These are phyloP conservation scores for Tolypocladium tropicale DNA, from an alignment of 2,329 filamentous ascomycete species.

Conservation along the genomic window DNA sequence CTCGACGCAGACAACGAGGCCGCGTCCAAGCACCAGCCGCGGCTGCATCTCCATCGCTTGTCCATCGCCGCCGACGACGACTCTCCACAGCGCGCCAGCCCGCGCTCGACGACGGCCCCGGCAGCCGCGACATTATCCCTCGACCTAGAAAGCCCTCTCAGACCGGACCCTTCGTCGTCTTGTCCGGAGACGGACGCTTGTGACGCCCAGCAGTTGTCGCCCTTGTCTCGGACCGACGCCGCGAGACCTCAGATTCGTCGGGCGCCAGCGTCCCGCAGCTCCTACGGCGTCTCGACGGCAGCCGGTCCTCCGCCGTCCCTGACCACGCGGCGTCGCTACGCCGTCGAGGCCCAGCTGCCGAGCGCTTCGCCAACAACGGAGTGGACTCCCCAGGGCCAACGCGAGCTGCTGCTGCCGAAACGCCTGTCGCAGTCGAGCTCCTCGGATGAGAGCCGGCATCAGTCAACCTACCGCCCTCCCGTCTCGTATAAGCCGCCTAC, in stretches of 20 bases:
- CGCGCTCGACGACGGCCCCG: not conserved
- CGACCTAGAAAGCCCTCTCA: not conserved
- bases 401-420: constrained; percentile 37
- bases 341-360: constrained; percentile 15
- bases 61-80: not conserved
- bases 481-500: constrained; percentile 38
- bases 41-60: not conserved
- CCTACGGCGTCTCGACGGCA: constrained; percentile 21
- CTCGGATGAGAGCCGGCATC: constrained; percentile 37
- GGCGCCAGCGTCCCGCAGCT: constrained; percentile 26
- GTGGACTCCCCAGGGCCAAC: constrained; percentile 26
- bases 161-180: constrained; percentile 7
- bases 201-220: constrained; percentile 11
- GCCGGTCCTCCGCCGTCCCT: constrained; percentile 19
- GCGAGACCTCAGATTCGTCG: constrained; percentile 25
- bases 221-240: constrained; percentile 14
- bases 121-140: constrained; percentile 1
- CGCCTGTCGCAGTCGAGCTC: constrained; percentile 24
- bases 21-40: not conserved
- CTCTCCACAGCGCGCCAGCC: not conserved
- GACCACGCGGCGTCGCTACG: constrained; percentile 21
- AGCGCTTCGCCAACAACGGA: constrained; percentile 10
- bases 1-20: not conserved
- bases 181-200: constrained; percentile 9
- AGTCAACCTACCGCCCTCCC: constrained; percentile 30